Evolutionary conservation across 305 asterid species (phyloP), one percentile per base, ranked within the genome.

Genomic region (Vinca major): DNA sequence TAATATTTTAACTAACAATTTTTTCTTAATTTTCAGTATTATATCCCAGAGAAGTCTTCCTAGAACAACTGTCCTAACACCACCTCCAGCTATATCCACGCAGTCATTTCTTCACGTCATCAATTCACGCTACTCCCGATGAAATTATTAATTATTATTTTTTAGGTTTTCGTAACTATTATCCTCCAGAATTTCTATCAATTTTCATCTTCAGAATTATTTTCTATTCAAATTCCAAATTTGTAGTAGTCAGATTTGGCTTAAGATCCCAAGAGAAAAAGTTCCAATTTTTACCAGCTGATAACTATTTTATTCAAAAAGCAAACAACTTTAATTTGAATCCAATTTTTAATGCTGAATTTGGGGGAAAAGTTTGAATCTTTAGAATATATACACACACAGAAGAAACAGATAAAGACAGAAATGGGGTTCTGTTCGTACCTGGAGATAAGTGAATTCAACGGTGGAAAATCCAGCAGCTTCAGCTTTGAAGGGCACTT

Each of bases 51-150:
- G 60, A 64, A 20, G 62, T n/a, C 55, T 33, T 45, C 70, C 19
- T 19, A n/a, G 60, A 40, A 67, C 71, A 58, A 65, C 74, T 70
- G 66, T 37, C 55, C 68, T 19, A 62, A 19, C 63, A 72, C 47
- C 60, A 49, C 61, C 62, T 67, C 76, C 76, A 66, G 67, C 76
- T 48, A 66, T 66, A 48, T 37, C 67, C 76, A 72, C 71, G 71
- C 76, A 55, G 71, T 60, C 71, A 67, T 57, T 56, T 65, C 71
- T 48, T 33, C 67, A 52, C 66, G 10, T 45, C 66, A 45, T 65
- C n/a, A n/a, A n/a, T n/a, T n/a, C 65, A 47, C 41, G 19, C 21
- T 16, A 45, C 6, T 2, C 40, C 20, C 70, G 14, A 49, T 9
- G 37, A 51, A 66, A 16, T 16, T 9, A 8, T 1, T 1, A 8